A percentile compares a stretch with the other conserved stretches of the same genome.
phyloP scores from a whole-genome alignment of 441 rosid species.

The Viola pubescens region DNA sequence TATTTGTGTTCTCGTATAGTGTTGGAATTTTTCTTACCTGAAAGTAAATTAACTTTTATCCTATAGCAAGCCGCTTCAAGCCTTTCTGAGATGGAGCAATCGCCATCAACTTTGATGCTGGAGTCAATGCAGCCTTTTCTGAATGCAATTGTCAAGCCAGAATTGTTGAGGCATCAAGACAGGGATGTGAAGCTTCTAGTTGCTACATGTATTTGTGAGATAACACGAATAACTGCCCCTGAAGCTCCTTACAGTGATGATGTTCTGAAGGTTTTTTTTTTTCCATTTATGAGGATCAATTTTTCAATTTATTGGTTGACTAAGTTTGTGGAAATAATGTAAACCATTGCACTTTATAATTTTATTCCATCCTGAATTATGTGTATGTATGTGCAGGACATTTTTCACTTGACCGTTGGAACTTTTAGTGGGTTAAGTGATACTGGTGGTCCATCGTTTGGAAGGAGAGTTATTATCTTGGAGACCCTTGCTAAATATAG shows the following conservation, averaged over 20 bases:
- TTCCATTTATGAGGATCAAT: neutral
- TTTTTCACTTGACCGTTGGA: constrained; percentile 46
- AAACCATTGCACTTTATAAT: neutral
- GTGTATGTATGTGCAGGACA: constrained; percentile 25
- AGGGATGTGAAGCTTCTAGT: constrained; percentile 94
- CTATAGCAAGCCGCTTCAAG: constrained; percentile 87
- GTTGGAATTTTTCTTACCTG: constrained; percentile 4
- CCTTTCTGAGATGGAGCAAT: constrained; percentile 87
- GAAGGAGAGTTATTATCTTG: constrained; percentile 71
- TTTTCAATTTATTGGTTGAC: constrained; percentile 10
- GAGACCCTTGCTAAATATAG: constrained; percentile 95
- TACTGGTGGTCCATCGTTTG: constrained; percentile 59
- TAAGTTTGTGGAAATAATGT: neutral
- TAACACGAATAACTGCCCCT: constrained; percentile 98
- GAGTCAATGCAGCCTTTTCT: constrained; percentile 84
- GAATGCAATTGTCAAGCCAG: constrained; percentile 76
- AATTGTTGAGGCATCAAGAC: constrained; percentile 87
- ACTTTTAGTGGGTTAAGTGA: constrained; percentile 72
- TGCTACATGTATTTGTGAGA: constrained; percentile 94
- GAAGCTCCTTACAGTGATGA: constrained; percentile 95
- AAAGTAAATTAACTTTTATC: constrained; percentile 17
- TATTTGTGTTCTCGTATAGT: constrained; percentile 4
- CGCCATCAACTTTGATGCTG: constrained; percentile 57
- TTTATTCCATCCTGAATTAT: constrained; percentile 23
- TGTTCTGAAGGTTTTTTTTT: constrained; percentile 62